Conservation (phyloP, 768 basidiomycete species). For the Leucosporidium creatinivorum region DNA sequence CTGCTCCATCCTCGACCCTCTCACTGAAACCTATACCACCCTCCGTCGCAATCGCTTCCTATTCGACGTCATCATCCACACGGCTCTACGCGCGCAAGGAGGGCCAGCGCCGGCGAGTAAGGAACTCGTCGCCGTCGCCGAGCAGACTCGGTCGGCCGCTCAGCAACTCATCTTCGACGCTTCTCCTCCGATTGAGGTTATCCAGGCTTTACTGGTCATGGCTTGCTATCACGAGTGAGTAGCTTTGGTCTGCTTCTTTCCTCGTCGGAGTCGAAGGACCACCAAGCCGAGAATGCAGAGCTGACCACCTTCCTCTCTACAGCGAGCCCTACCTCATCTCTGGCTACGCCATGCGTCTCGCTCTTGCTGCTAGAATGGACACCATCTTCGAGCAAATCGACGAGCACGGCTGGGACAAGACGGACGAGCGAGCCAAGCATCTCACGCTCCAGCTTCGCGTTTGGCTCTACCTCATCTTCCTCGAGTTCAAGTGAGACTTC, state of each 20-base stretch:
- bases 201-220: slow-evolving; percentile 4
- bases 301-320: no score
- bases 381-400: no score
- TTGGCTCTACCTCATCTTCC: slow-evolving; percentile 10
- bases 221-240: no score
- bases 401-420: slow-evolving; percentile 1
- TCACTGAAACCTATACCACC: slow-evolving; percentile 10
- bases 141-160: slow-evolving; percentile 16
- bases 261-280: no score
- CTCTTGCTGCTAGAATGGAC: no score
- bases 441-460: neutral
- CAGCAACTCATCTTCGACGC: slow-evolving; percentile 5
- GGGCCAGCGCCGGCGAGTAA: neutral
- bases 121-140: slow-evolving; percentile 8
- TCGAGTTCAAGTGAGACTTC: slow-evolving; percentile 8
- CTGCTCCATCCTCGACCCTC: slow-evolving; percentile 13
- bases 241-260: no score
- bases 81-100: no score
- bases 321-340: no score
- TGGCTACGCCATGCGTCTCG: no score
- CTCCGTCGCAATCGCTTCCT: slow-evolving; percentile 5
- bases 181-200: neutral
- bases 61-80: no score
- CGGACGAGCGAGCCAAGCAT: slow-evolving; percentile 12
- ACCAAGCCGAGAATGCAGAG: no score